phyloP scores from a whole-genome alignment of 306 rosid species.

The Arachis hypogaea region DNA sequence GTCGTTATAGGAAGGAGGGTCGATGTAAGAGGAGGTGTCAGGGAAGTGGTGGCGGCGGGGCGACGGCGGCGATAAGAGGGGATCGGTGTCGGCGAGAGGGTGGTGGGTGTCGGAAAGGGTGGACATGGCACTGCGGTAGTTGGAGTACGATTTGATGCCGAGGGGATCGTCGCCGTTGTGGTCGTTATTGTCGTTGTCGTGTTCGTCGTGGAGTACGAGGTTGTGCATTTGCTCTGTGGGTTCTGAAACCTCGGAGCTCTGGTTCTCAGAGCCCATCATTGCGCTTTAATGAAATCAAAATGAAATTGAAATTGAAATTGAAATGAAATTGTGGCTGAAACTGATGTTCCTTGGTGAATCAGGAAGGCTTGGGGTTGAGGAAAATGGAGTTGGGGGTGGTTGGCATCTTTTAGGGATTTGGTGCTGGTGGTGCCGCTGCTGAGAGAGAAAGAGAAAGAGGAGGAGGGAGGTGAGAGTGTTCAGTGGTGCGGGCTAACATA shows the following conservation, averaged over 20 bases:
- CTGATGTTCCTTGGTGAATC: background rate
- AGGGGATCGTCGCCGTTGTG: conserved; percentile 35
- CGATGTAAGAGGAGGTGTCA: conserved; percentile 53
- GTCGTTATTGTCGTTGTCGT: conserved; percentile 27
- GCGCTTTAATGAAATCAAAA: background rate
- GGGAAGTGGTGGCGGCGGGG: conserved; percentile 25
- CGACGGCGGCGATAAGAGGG: conserved; percentile 46
- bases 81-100: conserved; percentile 57
- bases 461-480: background rate
- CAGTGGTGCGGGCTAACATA: conserved; percentile 37
- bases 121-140: conserved; percentile 80
- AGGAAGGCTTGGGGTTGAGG: background rate
- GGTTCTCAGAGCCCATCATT: conserved; percentile 92
- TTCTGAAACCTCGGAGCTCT: conserved; percentile 47
- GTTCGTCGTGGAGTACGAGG: conserved; percentile 59
- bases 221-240: conserved; percentile 58
- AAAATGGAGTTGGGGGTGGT: background rate
- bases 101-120: conserved; percentile 52
- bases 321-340: background rate
- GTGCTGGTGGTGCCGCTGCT: background rate
- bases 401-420: conserved; percentile 38
- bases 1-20: conserved; percentile 70
- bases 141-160: conserved; percentile 52
- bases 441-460: too few relatives aligned
- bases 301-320: background rate